Conservation (phyloP, 2,329 filamentous ascomycete genomes). For the Pyrenochaeta sp. region DNA sequence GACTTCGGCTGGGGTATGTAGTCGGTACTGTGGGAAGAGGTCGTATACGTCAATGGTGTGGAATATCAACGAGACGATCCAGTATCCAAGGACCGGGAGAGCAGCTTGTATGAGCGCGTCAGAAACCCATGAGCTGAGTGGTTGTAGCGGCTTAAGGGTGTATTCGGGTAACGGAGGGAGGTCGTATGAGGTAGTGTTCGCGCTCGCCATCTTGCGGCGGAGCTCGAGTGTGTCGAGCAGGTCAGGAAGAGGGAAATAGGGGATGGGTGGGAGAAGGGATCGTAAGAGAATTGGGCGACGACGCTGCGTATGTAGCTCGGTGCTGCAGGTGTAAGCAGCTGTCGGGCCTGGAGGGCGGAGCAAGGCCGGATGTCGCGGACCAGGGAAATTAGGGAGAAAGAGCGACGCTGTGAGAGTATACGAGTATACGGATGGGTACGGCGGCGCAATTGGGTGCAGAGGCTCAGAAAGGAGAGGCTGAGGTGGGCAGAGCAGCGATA, state of each 20-base stretch:
- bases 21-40: slow-evolving; percentile 86
- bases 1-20: slow-evolving; percentile 95
- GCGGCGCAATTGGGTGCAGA: slow-evolving; percentile 2
- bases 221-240: slow-evolving; percentile 12
- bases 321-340: slow-evolving; percentile 18
- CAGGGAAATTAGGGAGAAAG: slow-evolving; percentile 36
- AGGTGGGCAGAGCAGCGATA: slow-evolving; percentile 38
- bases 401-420: slow-evolving; percentile 14
- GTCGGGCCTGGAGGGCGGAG: slow-evolving; percentile 12
- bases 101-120: slow-evolving; percentile 82
- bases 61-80: slow-evolving; percentile 84
- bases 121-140: slow-evolving; percentile 78
- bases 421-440: background rate
- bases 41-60: slow-evolving; percentile 87
- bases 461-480: slow-evolving; percentile 45
- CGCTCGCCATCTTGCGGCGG: slow-evolving; percentile 52
- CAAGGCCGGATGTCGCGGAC: slow-evolving; percentile 38
- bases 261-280: background rate
- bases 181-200: slow-evolving; percentile 60
- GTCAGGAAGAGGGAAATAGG: slow-evolving; percentile 3
- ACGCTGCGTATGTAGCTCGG: slow-evolving; percentile 7
- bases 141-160: slow-evolving; percentile 72
- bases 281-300: background rate
- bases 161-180: slow-evolving; percentile 90
- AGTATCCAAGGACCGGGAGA: slow-evolving; percentile 85